Base-by-base conservation (phyloP, 805 yeast species). In the Scheffersomyces spartinae region DNA sequence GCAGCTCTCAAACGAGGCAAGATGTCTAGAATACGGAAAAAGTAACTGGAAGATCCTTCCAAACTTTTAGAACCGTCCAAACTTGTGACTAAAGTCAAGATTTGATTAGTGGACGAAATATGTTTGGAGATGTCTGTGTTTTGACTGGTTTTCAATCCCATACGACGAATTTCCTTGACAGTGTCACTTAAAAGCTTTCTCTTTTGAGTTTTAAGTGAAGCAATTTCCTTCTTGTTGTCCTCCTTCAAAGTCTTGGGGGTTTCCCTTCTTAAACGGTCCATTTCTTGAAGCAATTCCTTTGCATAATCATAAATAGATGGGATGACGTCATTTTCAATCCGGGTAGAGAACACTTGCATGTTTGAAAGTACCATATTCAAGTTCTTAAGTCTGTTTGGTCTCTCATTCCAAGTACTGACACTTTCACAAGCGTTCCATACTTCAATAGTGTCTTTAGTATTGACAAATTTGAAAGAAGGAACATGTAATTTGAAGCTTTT, bases 131-230 rank as follows among this genome's bases (percentile, higher is more conserved):
- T 69, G 33, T 80, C 85, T 5, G 75, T 63, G 30, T 77, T 73
- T 18, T 76, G 61, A 14, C 68, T 68, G 3, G 74, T 56, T 38
- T 72, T 78, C 36, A 91, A 50, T 1, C 99, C 99, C 43, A 82
- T 71, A 30, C 74, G 56, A 43, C 73, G 69, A 27, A 88, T 54
- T 36, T 82, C 91, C 34, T 74, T 73, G 32, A 91, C 52, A 0
- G 85, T 68, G 30, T 76, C 83, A 51, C 91, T 79, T 27, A 93
- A 55, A 5, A 85, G 50, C 36, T 77, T 79, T 32, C 75, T 63
- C 52, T 91, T 91, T 41, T 83, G 88, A n/a, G 76, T 65, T 42
- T 78, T 81, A 49, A 91, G 59, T 5, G 83, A 64, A 2, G 85
- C 75, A 19, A 78, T 50, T 1, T 58, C 43, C 45, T 79, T 79